These are phyloP conservation scores for Elongisporangium undulatum DNA, from an alignment of 352 stramenopile species.

Conservation along the genomic window DNA sequence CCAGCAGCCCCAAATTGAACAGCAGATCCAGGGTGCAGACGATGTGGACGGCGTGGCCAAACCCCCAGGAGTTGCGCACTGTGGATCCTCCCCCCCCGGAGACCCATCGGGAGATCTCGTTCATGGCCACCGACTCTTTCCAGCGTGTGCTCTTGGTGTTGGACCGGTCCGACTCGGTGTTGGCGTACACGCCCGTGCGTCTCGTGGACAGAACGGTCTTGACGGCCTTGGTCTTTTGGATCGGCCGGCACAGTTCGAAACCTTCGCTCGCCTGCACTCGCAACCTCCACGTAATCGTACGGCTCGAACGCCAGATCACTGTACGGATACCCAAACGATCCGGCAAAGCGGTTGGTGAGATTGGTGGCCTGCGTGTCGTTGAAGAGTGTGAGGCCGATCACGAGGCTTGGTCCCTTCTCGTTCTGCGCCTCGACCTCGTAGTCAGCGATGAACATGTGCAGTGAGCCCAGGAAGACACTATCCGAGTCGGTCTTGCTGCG, in stretches of 20 bases:
- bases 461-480: conserved; percentile 1
- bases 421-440: conserved; percentile 5
- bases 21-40: conserved; percentile 26
- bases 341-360: background rate
- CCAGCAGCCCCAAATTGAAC: conserved; percentile 19
- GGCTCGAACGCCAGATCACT: background rate
- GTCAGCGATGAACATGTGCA: conserved; percentile 5
- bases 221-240: conserved; percentile 1
- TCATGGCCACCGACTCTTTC: conserved; percentile 4
- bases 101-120: conserved; percentile 6
- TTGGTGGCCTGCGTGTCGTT: conserved; percentile 8
- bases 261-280: background rate
- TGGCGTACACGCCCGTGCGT: conserved; percentile 34
- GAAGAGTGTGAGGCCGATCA: conserved; percentile 6
- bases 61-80: conserved; percentile 23
- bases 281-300: background rate
- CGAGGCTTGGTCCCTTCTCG: conserved; percentile 4
- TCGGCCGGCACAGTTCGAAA: background rate
- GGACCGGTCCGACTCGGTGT: conserved; percentile 30
- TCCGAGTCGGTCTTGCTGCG: background rate
- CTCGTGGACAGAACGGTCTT: conserved; percentile 23
- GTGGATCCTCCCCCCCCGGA: background rate
- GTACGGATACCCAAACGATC: background rate
- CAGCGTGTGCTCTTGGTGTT: conserved; percentile 38
- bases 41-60: conserved; percentile 33